Percentiles rank a stretch among this genome's conserved stretches.
Conservation (phyloP, 495 filamentous ascomycete species). For the Glonium stellatum region DNA sequence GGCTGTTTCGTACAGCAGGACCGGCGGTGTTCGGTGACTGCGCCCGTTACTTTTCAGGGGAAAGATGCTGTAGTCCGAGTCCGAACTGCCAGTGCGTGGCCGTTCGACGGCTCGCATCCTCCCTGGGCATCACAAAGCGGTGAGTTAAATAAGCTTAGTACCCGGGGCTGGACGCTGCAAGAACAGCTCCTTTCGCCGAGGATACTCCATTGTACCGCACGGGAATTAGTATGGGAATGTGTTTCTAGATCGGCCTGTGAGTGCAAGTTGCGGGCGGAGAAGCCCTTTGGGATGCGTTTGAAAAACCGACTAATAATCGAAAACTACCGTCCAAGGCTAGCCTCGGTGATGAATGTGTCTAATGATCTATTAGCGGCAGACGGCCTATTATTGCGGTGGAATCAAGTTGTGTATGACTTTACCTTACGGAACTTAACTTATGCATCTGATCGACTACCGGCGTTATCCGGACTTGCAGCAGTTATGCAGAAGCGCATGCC, state of each 20-base stretch:
- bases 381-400: background rate
- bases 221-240: background rate
- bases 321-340: background rate
- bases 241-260: background rate
- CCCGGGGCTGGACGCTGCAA: background rate
- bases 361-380: no score
- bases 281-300: background rate
- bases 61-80: background rate
- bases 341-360: background rate
- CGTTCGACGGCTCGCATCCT: background rate
- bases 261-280: background rate
- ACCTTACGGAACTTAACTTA: background rate
- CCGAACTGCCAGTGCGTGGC: background rate
- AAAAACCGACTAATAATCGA: background rate
- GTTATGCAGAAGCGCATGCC: background rate
- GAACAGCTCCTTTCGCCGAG: background rate
- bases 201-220: background rate
- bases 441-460: background rate
- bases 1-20: background rate
- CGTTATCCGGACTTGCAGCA: background rate
- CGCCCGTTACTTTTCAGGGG: background rate
- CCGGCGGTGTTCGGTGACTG: background rate
- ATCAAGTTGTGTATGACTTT: background rate
- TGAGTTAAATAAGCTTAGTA: background rate
- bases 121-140: background rate